These are phyloP conservation scores for Extremus antarcticus DNA, from an alignment of 495 filamentous ascomycete genomes.

Conservation along the genomic window DNA sequence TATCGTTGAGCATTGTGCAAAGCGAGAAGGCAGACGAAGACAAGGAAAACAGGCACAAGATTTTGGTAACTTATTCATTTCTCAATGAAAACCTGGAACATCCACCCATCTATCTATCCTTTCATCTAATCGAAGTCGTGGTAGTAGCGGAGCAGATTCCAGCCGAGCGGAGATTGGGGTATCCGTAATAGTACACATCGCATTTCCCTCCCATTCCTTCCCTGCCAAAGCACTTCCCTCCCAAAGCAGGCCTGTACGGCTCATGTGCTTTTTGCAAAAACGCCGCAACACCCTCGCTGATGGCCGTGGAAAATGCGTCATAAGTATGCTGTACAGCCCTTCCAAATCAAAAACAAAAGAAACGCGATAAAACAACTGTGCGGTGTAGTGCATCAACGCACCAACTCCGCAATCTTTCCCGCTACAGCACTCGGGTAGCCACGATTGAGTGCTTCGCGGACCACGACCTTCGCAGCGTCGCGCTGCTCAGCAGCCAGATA, in stretches of 20 bases:
- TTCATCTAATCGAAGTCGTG: not conserved
- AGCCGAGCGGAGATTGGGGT: constrained; percentile 1
- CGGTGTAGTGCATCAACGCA: constrained; percentile 51
- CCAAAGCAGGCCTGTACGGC: not conserved
- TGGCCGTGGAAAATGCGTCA: not conserved
- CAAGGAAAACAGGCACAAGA: too few species aligned
- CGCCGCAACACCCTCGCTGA: not conserved
- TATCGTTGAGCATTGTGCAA: too few species aligned
- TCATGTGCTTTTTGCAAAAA: not conserved
- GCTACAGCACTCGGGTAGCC: constrained; percentile 89
- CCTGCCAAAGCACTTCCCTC: not conserved
- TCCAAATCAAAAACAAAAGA: not conserved
- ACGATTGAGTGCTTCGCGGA: constrained; percentile 79
- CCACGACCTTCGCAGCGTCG: constrained; percentile 58
- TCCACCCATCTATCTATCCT: not conserved
- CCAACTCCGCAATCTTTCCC: constrained; percentile 80
- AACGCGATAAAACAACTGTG: too few species aligned
- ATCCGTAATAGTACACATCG: not conserved
- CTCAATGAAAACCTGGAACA: not conserved
- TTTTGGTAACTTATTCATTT: not conserved
- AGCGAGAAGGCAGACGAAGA: too few species aligned
- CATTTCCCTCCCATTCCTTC: not conserved
- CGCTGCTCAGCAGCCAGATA: constrained; percentile 76
- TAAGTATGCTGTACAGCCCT: too few species aligned
- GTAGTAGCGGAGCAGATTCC: not conserved